These are phyloP conservation scores for Fonsecaea pugnacius DNA, from an alignment of 2,329 filamentous ascomycete species.

Conservation along the genomic window DNA sequence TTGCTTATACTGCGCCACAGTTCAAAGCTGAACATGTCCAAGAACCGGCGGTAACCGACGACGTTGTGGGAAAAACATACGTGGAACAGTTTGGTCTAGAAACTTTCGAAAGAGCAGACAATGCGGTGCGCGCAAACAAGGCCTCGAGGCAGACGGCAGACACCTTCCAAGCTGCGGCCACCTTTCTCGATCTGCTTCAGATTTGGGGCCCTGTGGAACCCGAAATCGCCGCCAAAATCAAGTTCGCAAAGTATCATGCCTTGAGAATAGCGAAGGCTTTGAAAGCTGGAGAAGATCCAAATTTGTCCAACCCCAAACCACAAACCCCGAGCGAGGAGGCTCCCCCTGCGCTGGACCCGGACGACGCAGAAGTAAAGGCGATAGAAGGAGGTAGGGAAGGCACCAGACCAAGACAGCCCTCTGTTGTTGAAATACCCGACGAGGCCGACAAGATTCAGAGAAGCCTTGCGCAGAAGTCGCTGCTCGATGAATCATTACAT, in stretches of 20 bases:
- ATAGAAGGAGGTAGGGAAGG: constrained; percentile 49
- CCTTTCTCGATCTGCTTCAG: constrained; percentile 84
- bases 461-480: constrained; percentile 53
- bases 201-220: constrained; percentile 79
- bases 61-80: constrained; percentile 84
- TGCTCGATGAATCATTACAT: constrained; percentile 56
- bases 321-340: constrained; percentile 55
- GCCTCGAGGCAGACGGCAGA: constrained; percentile 90
- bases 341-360: constrained; percentile 60
- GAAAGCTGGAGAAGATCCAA: constrained; percentile 88
- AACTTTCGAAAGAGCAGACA: constrained; percentile 82
- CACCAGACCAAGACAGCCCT: constrained; percentile 56
- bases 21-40: constrained; percentile 73
- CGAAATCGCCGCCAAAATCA: constrained; percentile 83
- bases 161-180: constrained; percentile 89
- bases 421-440: constrained; percentile 65
- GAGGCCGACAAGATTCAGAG: constrained; percentile 57
- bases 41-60: constrained; percentile 84
- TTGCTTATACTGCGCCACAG: constrained; percentile 42
- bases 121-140: constrained; percentile 78
- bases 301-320: constrained; percentile 79
- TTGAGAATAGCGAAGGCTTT: constrained; percentile 87
- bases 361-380: constrained; percentile 67
- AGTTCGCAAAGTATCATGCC: constrained; percentile 96
- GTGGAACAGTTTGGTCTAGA: constrained; percentile 92